Evolutionary conservation across 2,329 filamentous ascomycete genomes (phyloP), one percentile per base, ranked within the genome.

Genomic region (Aspergillus pseudonomiae): DNA sequence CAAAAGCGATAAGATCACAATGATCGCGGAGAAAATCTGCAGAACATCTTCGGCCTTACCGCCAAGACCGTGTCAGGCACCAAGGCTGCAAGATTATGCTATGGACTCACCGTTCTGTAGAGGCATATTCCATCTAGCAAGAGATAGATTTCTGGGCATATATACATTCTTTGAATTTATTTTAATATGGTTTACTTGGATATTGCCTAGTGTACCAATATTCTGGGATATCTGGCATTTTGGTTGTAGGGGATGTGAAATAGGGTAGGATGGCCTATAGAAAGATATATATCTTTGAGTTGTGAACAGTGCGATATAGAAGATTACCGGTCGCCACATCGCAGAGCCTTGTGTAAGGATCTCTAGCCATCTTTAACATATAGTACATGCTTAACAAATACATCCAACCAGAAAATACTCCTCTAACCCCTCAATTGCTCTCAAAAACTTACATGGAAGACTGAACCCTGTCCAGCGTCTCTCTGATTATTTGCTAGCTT

Each of bases 381-480:
- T 41, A 41, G 39, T 4, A 41, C 19, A n/a, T 9, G 7, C 1
- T 4, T 41, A 9, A 2, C 6, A n/a, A 9, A 3, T 4, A 41
- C n/a, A 41, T 7, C 1, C 1, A 10, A n/a, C 7, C 9, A 10
- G 19, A 41, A 41, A 41, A 41, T 1, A 9, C 19, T 7, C 19
- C 19, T 41, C 3, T n/a, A 41, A 4, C 39, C 19, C 9, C 16
- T 10, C 4, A 6, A 10, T n/a, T 16, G 34, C 34, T 14, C 34
- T 2, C 5, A 41, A 19, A 41, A 41, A n/a, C 3, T 3, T 41
- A n/a, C 2, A 7, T 41, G 9, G 7, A 41, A 19, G 9, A 19
- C 1, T 41, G 6, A n/a, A 9, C 1, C 1, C 19, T 9, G 6
- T 41, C 6, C 0, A n/a, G 3, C 7, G 0, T 9, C 1, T n/a